A percentile compares a stretch with the other conserved stretches of the same genome.
Evolutionary conservation across 352 stramenopile species (phyloP).

Genomic region (Globisporangium paroecandrum): DNA sequence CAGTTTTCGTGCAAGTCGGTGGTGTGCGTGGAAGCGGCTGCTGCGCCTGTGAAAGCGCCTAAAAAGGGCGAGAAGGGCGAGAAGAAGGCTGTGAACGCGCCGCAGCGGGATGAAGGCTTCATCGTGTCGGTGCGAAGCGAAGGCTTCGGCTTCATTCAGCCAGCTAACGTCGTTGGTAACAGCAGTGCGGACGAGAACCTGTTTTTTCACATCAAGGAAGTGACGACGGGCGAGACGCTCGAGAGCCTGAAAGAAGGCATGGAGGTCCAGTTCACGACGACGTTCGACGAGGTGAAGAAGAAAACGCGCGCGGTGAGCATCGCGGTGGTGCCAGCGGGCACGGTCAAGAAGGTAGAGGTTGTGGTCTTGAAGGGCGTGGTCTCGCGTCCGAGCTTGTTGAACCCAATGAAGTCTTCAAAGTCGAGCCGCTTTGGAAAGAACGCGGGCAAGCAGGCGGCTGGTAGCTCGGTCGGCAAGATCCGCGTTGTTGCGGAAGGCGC

Average conservation of each 20-base stretch:
- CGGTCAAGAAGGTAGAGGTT: constrained; percentile 45
- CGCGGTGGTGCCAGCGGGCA: constrained; percentile 48
- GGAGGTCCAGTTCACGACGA: constrained; percentile 61
- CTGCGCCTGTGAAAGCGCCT: constrained; percentile 9
- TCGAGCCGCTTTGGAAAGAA: constrained; percentile 34
- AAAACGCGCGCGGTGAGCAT: constrained; percentile 54
- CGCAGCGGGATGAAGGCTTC: constrained; percentile 47
- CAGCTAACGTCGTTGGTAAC: constrained; percentile 22
- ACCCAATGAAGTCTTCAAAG: constrained; percentile 35
- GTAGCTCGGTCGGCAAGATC: constrained; percentile 58
- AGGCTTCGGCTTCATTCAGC: constrained; percentile 78
- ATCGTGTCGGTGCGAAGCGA: constrained; percentile 62
- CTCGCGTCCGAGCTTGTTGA: constrained; percentile 55
- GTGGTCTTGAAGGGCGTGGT: constrained; percentile 49
- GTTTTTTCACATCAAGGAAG: constrained; percentile 81
- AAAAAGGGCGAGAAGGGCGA: constrained; percentile 22
- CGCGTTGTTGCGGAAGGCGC: constrained; percentile 18
- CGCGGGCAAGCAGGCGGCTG: constrained; percentile 27
- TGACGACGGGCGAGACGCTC: constrained; percentile 47
- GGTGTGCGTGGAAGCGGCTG: constrained; percentile 34
- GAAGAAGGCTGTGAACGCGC: background rate
- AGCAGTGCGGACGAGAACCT: constrained; percentile 45
- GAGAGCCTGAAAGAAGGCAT: constrained; percentile 65
- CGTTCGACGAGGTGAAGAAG: constrained; percentile 72
- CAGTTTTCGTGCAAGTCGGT: constrained; percentile 57